Evolutionary conservation across 2,329 filamentous ascomycete species (phyloP), one percentile per base, ranked within the genome.

Genomic region (Diaporthe vaccinii): DNA sequence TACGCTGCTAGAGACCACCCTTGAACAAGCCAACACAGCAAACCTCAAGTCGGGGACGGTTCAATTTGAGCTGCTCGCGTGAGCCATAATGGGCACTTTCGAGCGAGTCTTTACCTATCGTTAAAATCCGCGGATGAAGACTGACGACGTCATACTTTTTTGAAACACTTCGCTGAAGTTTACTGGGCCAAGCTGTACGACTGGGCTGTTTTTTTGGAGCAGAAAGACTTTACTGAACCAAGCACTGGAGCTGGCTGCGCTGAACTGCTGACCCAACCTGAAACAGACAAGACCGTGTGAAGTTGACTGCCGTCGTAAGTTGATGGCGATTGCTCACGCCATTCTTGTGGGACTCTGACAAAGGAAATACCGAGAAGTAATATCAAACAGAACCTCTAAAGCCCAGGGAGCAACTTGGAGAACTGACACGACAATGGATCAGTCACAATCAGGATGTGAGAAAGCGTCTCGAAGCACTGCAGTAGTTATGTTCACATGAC

Each of bases 141-240:
- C 25, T 28, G 65, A 55, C 49, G 49, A 53, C 9, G 4, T 34
- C 17, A 53, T 4, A n/a, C 14, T 55, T 36, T 25, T 25, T 15
- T 55, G 65, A 69, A 69, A 69, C 65, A 31, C 6, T 25, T 15
- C 34, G 7, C 22, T 28, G 65, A 49, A 69, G 65, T 69, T 9
- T 55, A 69, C 41, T 10, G 15, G 28, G 65, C 65, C 49, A 69
- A 69, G 65, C 34, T 34, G 34, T 28, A 39, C 31, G 65, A 36
- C 46, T 55, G 22, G 49, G 8, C 15, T 10, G 14, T 20, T 20
- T 20, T 57, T 57, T 15, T 28, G 3, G 31, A n/a, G 4, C 12
- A 39, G 36, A 39, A 15, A 28, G 15, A 20, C 4, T 53, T 25
- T 14, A 25, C 65, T 55, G 31, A 41, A 15, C 22, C 22, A 55